phyloP scores from a whole-genome alignment of 2,329 filamentous ascomycete genomes.

The Tolypocladium tropicale region DNA sequence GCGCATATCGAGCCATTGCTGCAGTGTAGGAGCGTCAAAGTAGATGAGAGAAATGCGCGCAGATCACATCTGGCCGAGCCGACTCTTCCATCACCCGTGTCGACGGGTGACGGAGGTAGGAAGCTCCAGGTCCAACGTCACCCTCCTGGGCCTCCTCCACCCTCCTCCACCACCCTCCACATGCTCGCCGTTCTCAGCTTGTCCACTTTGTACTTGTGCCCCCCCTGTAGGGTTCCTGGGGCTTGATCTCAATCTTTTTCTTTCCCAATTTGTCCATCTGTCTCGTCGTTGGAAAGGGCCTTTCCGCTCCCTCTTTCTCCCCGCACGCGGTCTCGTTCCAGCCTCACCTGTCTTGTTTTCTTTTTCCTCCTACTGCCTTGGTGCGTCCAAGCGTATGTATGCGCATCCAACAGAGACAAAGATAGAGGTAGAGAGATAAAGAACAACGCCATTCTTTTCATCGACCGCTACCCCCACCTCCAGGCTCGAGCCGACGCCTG shows the following conservation, averaged over 20 bases:
- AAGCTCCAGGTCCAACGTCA: not conserved
- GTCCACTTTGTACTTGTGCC: not conserved
- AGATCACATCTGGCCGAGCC: not conserved
- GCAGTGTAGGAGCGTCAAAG: not conserved
- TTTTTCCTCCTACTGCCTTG: conserved; percentile 1
- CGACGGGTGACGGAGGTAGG: not conserved
- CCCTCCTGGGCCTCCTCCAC: too few species aligned
- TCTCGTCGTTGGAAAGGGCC: not conserved
- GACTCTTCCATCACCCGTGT: not conserved
- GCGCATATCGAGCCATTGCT: not conserved
- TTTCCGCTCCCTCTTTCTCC: not conserved
- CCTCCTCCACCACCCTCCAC: not conserved
- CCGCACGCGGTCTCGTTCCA: not conserved
- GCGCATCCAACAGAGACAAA: not conserved
- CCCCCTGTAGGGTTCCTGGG: not conserved
- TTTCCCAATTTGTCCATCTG: not conserved
- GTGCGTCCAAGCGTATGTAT: not conserved
- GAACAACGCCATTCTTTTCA: not conserved
- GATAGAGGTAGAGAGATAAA: not conserved
- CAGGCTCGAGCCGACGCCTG: not conserved
- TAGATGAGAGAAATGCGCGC: not conserved
- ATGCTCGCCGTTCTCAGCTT: not conserved
- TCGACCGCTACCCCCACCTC: not conserved
- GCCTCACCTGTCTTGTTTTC: not conserved
- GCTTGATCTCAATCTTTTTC: not conserved